Base-by-base conservation (phyloP, 139 green algal species). In the Desmodesmus armatus region DNA sequence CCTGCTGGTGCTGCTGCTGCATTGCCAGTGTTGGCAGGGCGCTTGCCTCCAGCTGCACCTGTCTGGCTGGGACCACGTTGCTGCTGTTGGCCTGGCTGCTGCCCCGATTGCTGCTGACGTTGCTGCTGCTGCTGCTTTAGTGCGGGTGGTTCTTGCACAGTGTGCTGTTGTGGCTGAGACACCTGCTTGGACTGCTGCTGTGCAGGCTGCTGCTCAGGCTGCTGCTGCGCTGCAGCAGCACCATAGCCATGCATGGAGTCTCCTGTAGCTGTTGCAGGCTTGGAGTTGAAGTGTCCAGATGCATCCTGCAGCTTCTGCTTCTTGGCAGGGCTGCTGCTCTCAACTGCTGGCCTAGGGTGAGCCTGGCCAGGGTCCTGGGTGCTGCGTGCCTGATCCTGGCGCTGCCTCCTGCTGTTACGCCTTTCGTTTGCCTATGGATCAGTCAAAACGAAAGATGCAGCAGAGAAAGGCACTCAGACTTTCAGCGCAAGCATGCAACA, bases 161-260 rank as follows among this genome's bases (percentile, higher is more conserved):
- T n/a, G n/a, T n/a, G n/a, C n/a, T n/a, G n/a, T n/a, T n/a, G n/a
- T n/a, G n/a, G n/a, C n/a, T n/a, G n/a, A n/a, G n/a, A n/a, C n/a
- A n/a, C n/a, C n/a, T n/a, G n/a, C n/a, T n/a, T 13, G 62, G 58
- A 67, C 19, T 27, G 39, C 40, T 84, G 78, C 78, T 73, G 58
- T 27, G 27, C 1, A n/a, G 41, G 37, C 27, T 51, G 43, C 39
- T 74, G 78, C 33, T 55, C 23, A 5, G 60, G 37, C 23, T 79
- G 71, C 71, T 79, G 75, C 17, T 7, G 51, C 35, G 75, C 31
- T 81, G 49, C 29, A 67, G 47, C 15, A n/a, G n/a, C n/a, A n/a
- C n/a, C n/a, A n/a, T n/a, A n/a, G n/a, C n/a, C n/a, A n/a, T n/a
- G n/a, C n/a, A n/a, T n/a, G 49, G 33, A 31, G 23, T 29, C 21